Base-by-base conservation (phyloP, 352 stramenopile genomes). In the Achlya hypogyna region DNA sequence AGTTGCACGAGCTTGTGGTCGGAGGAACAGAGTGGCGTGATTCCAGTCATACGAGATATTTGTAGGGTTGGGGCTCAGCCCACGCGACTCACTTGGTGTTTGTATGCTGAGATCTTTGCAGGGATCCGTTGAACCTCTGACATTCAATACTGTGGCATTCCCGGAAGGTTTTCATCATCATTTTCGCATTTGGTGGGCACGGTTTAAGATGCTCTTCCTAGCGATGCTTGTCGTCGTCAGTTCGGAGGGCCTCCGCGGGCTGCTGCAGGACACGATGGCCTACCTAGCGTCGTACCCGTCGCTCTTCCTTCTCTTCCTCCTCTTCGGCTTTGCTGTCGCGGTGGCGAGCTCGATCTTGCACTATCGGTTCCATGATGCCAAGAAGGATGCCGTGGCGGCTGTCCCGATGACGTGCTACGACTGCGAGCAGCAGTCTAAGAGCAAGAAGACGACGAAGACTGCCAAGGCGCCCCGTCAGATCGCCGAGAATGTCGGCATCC, bases 401-500 rank as follows among this genome's bases (percentile, higher is more conserved):
- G 31, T 31, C 22, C 54, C 54, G 20, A 22, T 64, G n/a, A 51
- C 54, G 23, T 64, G 54, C 54, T 64, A 52, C 54, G 54, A 64
- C n/a, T 64, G 54, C 40, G 54, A 64, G 47, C 54, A 64, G 47
- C 54, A 64, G 47, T 28, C 45, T 38, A 64, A 64, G 47, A 64
- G 16, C 12, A 58, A 58, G 29, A 22, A n/a, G 22, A 38, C 35
- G 14, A 51, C 54, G 6, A 64, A 64, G 35, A 28, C 22, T 27
- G 31, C n/a, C 34, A 51, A 51, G 20, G 29, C 25, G n/a, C 16
- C 35, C 23, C 54, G 54, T 10, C 32, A 35, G 29, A 45, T 45
- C 12, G 54, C 83, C 27, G 56, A 67, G 12, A 69, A 98, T 72
- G 93, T 99, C 20, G 96, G 96, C 58, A 98, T 99, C 73, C 77